Evolutionary conservation across 73 alveolate species (phyloP), one percentile per base, ranked within the genome.

Genomic region (Breviolum minutum): DNA sequence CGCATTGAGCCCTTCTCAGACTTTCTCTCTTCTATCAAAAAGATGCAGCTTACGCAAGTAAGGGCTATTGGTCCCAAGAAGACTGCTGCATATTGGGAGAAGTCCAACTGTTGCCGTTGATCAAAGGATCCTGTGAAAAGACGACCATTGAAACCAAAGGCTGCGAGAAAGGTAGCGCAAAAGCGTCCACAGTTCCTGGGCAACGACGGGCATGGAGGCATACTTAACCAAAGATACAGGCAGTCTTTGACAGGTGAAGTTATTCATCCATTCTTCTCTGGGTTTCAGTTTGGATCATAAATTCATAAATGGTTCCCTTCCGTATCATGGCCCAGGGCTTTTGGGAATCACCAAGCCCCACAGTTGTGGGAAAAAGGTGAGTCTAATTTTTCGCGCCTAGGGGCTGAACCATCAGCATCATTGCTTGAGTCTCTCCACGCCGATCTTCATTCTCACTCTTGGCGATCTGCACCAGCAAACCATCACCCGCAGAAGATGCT

Each of bases 61-160:
- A 79, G 16, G 66, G 87, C 87, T 6, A 64, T 27, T 6, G 87
- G 87, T 26, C 60, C 87, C 66, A 79, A 27, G 66, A 79, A 79
- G 66, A 79, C 19, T 8, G 87, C 66, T 8, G 7, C 87, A 14
- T 30, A 88, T 54, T 88, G 95, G 48, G 84, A n/a, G 85, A 30
- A 88, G 68, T 60, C 85, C 84, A 88, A 66, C 95, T 88, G 95
- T 20, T 13, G 12, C 29, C 84, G 83, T 26, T 88, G 95, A 26
- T 88, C 95, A n/a, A 68, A 88, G 64, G 85, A 19, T 54, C 95
- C 95, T 63, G 79, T 66, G 95, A 88, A 88, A n/a, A 88, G 60
- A 8, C 61, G 54, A 26, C 95, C 95, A n/a, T 88, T 88, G 71
- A 88, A 88, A 68, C 95, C 95, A 48, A 88, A 88, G 64, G 84